A percentile compares a stretch with the other conserved stretches of the same genome.
Evolutionary conservation across 208 protist species (phyloP).

Genomic region (Trypanosoma caninum): DNA sequence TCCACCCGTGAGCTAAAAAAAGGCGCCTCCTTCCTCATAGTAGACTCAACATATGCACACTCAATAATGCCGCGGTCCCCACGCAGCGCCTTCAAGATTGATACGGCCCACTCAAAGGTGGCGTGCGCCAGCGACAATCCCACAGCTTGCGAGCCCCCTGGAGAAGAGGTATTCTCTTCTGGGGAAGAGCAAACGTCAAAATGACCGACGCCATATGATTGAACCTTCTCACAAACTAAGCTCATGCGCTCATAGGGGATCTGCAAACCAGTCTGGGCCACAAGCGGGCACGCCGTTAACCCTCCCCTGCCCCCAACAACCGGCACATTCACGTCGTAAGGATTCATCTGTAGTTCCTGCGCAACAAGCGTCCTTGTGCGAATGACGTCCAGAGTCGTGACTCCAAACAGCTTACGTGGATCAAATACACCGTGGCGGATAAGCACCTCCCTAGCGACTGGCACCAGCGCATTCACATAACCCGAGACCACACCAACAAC

Average conservation of each 20-base stretch:
- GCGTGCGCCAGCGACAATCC: constrained; percentile 64
- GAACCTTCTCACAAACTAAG: constrained; percentile 44
- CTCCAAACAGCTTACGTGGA: constrained; percentile 85
- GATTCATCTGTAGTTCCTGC: constrained; percentile 56
- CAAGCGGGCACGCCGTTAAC: constrained; percentile 86
- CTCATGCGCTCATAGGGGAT: constrained; percentile 52
- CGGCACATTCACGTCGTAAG: constrained; percentile 77
- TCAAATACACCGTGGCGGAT: constrained; percentile 71
- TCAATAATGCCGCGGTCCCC: constrained; percentile 79
- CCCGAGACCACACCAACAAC: constrained; percentile 86
- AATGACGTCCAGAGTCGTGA: constrained; percentile 92
- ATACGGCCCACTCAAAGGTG: constrained; percentile 56
- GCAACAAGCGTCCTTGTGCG: constrained; percentile 66
- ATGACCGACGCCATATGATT: constrained; percentile 48
- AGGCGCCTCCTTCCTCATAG: constrained; percentile 49
- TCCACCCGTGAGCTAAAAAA: constrained; percentile 86
- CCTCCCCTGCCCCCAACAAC: constrained; percentile 95
- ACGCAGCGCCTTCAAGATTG: constrained; percentile 70
- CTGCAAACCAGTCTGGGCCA: constrained; percentile 77
- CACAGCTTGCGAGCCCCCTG: constrained; percentile 29
- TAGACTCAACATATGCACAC: constrained; percentile 76
- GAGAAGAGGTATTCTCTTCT: background rate
- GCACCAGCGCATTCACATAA: constrained; percentile 93
- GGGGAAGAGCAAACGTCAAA: no score
- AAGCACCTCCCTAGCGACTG: constrained; percentile 88